Evolutionary conservation across 2,329 filamentous ascomycete species (phyloP), one percentile per base, ranked within the genome.

Genomic region (Monosporascus ibericus): DNA sequence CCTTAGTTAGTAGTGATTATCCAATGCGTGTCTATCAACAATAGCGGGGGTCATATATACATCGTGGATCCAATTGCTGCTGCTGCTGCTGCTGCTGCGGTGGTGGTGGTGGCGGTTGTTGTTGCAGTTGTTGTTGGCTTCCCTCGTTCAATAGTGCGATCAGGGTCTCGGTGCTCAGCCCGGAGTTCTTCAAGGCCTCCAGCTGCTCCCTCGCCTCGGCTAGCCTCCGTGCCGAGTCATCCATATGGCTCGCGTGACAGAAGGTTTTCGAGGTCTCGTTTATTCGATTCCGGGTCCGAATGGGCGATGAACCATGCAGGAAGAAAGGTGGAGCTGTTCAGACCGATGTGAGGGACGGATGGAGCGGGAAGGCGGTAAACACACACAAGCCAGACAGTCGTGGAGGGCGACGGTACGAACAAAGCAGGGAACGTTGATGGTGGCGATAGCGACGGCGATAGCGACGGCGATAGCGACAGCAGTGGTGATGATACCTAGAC

Each of bases 101-200:
- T 40, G 50, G 54, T 39, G 52, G 55, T 40, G 50, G 52, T 17
- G 36, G 50, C 11, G 46, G 50, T 24, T 52, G 50, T 48, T 42
- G 17, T 25, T 52, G 53, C 48, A 50, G 55, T 17, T 46, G 58
- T 36, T 56, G 58, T 37, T 57, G 57, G 8, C 57, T 47, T 17
- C 63, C 61, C 47, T 68, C 65, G 38, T 59, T 60, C 7, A 66
- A 49, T 22, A 68, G 55, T 18, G 64, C 65, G 44, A 66, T 48
- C 42, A 68, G 44, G 20, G 59, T 61, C 52, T 65, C 60, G 48
- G 61, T 63, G 49, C 64, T 67, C 8, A 68, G 60, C 42, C 65
- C 65, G n/a, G 64, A 62, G 52, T 68, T 63, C 54, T 67, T 67
- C 47, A 68, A 55, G 54, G 65, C 65, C 52, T 67, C 65, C 49